Percentiles rank a stretch among this genome's conserved stretches.
These are phyloP conservation scores for Gracilaria gracilis DNA, from an alignment of 23 red algal species.

Conservation along the genomic window DNA sequence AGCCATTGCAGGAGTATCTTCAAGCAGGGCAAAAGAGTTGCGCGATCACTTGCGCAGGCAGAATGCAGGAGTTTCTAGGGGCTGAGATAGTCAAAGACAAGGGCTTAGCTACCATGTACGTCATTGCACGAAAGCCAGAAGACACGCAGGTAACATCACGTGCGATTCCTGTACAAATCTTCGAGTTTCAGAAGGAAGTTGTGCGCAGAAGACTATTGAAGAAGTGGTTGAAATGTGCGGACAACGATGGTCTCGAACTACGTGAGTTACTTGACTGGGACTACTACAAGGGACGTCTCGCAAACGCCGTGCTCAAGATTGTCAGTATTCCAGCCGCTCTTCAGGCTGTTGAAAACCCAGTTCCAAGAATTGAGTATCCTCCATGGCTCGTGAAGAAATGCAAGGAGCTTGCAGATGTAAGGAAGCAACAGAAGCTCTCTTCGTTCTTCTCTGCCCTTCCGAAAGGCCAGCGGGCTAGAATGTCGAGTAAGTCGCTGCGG, in stretches of 20 bases:
- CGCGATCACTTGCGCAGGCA: conserved; percentile 95
- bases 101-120: conserved; percentile 88
- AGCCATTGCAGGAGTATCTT: conserved; percentile 86
- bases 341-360: conserved; percentile 87
- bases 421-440: conserved; percentile 77
- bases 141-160: conserved; percentile 90
- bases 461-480: conserved; percentile 32
- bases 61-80: conserved; percentile 91
- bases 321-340: conserved; percentile 95
- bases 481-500: conserved; percentile 12
- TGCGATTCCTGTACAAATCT: conserved; percentile 93
- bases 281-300: conserved; percentile 93
- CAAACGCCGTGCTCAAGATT: conserved; percentile 89
- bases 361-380: conserved; percentile 89
- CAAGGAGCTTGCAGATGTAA: conserved; percentile 61
- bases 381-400: conserved; percentile 85
- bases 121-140: conserved; percentile 81
- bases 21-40: conserved; percentile 84
- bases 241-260: conserved; percentile 66
- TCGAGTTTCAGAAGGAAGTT: conserved; percentile 66
- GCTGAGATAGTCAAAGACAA: conserved; percentile 83
- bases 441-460: conserved; percentile 72
- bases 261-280: conserved; percentile 92
- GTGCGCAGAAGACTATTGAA: conserved; percentile 66
- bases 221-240: conserved; percentile 80